Evolutionary conservation across 2,329 filamentous ascomycete genomes (phyloP).

Genomic region (Talaromyces funiculosus): DNA sequence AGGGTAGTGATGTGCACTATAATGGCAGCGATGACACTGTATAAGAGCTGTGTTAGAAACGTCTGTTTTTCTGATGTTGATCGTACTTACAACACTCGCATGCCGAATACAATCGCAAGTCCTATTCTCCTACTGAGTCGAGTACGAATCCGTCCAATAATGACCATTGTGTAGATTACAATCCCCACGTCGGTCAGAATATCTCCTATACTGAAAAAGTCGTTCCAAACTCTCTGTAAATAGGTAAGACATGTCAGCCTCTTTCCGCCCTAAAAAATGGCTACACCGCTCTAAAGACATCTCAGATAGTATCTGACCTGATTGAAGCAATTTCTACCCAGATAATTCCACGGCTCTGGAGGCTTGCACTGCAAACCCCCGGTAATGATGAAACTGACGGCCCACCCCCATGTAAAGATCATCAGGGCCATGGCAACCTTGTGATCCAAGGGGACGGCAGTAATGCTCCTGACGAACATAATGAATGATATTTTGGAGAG

Average conservation of each 20-base stretch:
- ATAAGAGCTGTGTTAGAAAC: background rate
- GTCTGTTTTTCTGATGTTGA: background rate
- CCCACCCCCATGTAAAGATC: slow-evolving; percentile 16
- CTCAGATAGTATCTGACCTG: slow-evolving; percentile 13
- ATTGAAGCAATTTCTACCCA: slow-evolving; percentile 19
- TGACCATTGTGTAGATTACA: slow-evolving; percentile 20
- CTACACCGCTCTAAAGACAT: background rate
- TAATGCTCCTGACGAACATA: slow-evolving; percentile 22
- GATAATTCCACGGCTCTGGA: slow-evolving; percentile 19
- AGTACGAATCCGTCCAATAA: slow-evolving; percentile 22
- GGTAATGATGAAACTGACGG: slow-evolving; percentile 15
- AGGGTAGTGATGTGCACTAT: slow-evolving; percentile 21
- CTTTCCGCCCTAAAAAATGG: background rate
- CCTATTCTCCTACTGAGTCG: slow-evolving; percentile 12
- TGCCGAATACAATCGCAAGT: slow-evolving; percentile 21
- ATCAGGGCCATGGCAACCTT: slow-evolving; percentile 17
- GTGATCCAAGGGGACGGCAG: slow-evolving; percentile 18
- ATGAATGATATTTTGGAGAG: slow-evolving; percentile 24
- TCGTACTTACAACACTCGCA: slow-evolving; percentile 21
- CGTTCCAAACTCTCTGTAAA: slow-evolving; percentile 21
- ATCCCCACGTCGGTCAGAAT: slow-evolving; percentile 23
- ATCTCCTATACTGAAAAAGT: slow-evolving; percentile 22
- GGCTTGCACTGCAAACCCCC: slow-evolving; percentile 20
- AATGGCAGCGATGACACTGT: slow-evolving; percentile 24
- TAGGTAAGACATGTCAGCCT: background rate